Percentiles rank a stretch among this genome's conserved stretches.
These are phyloP conservation scores for Paecilomyces fulvus DNA, from an alignment of 2,329 filamentous ascomycete species.

Conservation along the genomic window DNA sequence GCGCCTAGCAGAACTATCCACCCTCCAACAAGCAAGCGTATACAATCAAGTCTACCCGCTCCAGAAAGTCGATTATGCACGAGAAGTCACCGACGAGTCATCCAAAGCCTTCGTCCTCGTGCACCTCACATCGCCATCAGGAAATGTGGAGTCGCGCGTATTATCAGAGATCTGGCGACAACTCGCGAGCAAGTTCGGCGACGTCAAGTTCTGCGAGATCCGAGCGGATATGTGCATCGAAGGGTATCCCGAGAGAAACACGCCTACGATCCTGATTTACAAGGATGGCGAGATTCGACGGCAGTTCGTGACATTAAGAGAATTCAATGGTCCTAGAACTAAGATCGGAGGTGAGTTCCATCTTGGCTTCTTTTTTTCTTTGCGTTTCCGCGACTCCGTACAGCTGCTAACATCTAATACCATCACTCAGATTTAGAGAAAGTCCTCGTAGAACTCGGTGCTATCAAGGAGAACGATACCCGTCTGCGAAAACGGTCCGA, in stretches of 20 bases:
- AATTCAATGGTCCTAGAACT: constrained; percentile 64
- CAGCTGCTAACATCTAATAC: background rate
- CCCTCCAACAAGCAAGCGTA: constrained; percentile 64
- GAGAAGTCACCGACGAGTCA: constrained; percentile 87
- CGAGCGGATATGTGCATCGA: constrained; percentile 88
- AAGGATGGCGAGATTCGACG: constrained; percentile 84
- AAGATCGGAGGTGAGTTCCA: constrained; percentile 46
- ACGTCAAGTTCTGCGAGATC: constrained; percentile 97
- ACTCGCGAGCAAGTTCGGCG: constrained; percentile 75
- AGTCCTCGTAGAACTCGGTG: constrained; percentile 72
- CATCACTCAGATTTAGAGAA: constrained; percentile 58
- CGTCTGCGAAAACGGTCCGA: constrained; percentile 56
- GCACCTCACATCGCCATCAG: constrained; percentile 68
- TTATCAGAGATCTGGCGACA: constrained; percentile 79
- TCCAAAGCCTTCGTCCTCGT: constrained; percentile 61
- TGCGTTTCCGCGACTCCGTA: background rate
- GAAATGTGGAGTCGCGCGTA: constrained; percentile 77
- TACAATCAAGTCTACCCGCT: constrained; percentile 90
- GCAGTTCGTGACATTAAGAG: constrained; percentile 82
- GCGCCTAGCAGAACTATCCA: constrained; percentile 72
- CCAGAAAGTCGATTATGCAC: constrained; percentile 86
- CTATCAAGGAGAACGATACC: constrained; percentile 68
- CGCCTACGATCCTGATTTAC: constrained; percentile 88
- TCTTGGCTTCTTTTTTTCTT: background rate
- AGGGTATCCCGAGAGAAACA: constrained; percentile 90